Percentiles rank a stretch among this genome's conserved stretches.
Evolutionary conservation across 1,139 yeast species (phyloP).

Genomic region (Maudiozyma humilis): DNA sequence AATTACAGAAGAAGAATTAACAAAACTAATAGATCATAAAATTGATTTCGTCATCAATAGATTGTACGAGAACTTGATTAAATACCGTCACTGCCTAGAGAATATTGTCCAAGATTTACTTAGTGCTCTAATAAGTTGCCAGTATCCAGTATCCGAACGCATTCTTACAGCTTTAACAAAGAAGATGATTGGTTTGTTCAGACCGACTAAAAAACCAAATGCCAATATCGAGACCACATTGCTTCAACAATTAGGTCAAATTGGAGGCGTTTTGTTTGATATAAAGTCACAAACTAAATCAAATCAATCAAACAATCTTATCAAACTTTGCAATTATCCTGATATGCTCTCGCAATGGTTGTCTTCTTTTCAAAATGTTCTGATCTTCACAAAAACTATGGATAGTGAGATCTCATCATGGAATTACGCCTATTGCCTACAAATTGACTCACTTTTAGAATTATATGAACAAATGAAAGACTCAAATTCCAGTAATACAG

Average conservation of each 20-base stretch:
- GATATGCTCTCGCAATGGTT: constrained; percentile 15
- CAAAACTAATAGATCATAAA: constrained; percentile 31
- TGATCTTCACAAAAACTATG: constrained; percentile 1
- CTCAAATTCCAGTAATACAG: constrained; percentile 9
- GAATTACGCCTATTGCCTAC: constrained; percentile 17
- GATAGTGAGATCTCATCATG: constrained; percentile 2
- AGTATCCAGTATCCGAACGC: constrained; percentile 52
- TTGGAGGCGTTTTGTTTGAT: constrained; percentile 44
- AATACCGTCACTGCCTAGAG: constrained; percentile 41
- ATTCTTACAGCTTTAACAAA: constrained; percentile 40
- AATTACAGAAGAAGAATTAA: constrained; percentile 9
- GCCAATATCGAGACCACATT: constrained; percentile 41
- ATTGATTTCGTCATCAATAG: constrained; percentile 37
- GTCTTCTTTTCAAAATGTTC: constrained; percentile 13
- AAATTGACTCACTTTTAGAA: constrained; percentile 12
- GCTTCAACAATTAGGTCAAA: constrained; percentile 48
- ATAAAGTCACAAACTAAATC: constrained; percentile 16
- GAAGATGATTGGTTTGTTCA: constrained; percentile 34
- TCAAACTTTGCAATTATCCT: constrained; percentile 23
- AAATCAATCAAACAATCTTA: constrained; percentile 17
- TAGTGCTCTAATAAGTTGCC: constrained; percentile 42
- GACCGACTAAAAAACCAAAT: constrained; percentile 32
- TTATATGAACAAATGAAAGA: constrained; percentile 14
- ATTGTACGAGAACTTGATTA: constrained; percentile 35
- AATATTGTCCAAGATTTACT: constrained; percentile 49